phyloP scores from a whole-genome alignment of 345 rosid species.

The Ceriops zippeliana region DNA sequence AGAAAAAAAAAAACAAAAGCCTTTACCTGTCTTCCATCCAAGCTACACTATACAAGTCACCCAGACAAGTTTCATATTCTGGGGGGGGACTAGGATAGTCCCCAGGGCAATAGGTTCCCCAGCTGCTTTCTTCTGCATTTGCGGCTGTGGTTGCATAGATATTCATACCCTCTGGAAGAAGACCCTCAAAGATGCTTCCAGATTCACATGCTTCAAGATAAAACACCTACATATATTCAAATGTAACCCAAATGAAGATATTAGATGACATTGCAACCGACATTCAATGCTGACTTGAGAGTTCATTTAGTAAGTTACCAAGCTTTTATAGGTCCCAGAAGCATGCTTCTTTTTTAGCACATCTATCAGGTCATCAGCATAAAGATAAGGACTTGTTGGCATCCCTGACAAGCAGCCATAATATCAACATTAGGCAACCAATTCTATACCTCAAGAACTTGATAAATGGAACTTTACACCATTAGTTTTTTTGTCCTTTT shows the following conservation, averaged over 20 bases:
- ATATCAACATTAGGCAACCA: not conserved
- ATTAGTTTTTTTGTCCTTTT: too few relatives aligned
- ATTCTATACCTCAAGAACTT: too few relatives aligned
- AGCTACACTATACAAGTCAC: slow-evolving; percentile 92
- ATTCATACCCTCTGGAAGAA: slow-evolving; percentile 86
- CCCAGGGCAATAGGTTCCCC: slow-evolving; percentile 99
- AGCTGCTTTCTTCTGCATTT: slow-evolving; percentile 92
- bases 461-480: too few relatives aligned
- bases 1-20: not conserved
- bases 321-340: slow-evolving; percentile 70
- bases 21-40: slow-evolving; percentile 99
- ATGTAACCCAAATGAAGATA: not conserved
- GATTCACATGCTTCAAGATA: slow-evolving; percentile 99
- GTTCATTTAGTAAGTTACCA: slow-evolving; percentile 44
- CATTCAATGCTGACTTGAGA: not conserved
- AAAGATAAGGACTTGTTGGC: slow-evolving; percentile 88
- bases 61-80: slow-evolving; percentile 92
- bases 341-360: slow-evolving; percentile 77
- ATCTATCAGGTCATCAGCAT: slow-evolving; percentile 71
- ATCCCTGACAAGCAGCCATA: slow-evolving; percentile 51
- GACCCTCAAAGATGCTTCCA: slow-evolving; percentile 97
- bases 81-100: slow-evolving; percentile 84
- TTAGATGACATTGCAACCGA: not conserved
- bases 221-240: slow-evolving; percentile 60
- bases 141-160: slow-evolving; percentile 94